Base-by-base conservation (phyloP, 352 stramenopile species). In the Globisporangium polare region DNA sequence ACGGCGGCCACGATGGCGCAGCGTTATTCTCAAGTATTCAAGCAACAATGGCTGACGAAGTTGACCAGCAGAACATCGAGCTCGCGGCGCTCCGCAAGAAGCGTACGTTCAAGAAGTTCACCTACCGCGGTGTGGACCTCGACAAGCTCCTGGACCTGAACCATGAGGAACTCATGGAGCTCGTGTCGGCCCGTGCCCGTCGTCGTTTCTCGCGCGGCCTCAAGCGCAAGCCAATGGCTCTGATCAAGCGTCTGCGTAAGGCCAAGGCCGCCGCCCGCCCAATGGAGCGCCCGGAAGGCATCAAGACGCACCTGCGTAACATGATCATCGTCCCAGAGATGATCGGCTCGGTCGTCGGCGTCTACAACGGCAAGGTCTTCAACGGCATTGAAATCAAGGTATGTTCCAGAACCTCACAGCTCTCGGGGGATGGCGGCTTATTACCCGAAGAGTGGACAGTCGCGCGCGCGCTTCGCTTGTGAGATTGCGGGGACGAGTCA, bases 241-340 rank as follows among this genome's bases (percentile, higher is more conserved):
- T 99, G 53, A 99, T 99, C 86, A 99, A 99, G 89, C 95, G 96
- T 71, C 92, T 99, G 63, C 88, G 97, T 67, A 98, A 99, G 84
- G 96, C 97, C 68, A 99, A 99, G 95, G 98, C 98, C 71, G 96
- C 98, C 63, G 96, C 96, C 63, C 89, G 86, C 66, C 89, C 95
- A 53, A 90, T 98, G 68, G 98, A 99, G 85, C 98, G 98, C 82
- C 98, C 98, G 20, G 89, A 97, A 72, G 92, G 94, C 71, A 97
- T 99, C 78, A 99, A 99, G 93, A 99, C 98, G 61, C 98, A 99
- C 88, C 79, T 99, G 64, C 92, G 98, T 83, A 98, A 99, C 89
- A 99, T 99, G 97, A 99, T 99, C 77, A 99, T 99, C 75, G 94
- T 99, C 60, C 97, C 97, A 57, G 98, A 99, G 86, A 99, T 99